A percentile compares a stretch with the other conserved stretches of the same genome.
These are phyloP conservation scores for Penicillium parvum DNA, from an alignment of 495 filamentous ascomycete species.

Conservation along the genomic window DNA sequence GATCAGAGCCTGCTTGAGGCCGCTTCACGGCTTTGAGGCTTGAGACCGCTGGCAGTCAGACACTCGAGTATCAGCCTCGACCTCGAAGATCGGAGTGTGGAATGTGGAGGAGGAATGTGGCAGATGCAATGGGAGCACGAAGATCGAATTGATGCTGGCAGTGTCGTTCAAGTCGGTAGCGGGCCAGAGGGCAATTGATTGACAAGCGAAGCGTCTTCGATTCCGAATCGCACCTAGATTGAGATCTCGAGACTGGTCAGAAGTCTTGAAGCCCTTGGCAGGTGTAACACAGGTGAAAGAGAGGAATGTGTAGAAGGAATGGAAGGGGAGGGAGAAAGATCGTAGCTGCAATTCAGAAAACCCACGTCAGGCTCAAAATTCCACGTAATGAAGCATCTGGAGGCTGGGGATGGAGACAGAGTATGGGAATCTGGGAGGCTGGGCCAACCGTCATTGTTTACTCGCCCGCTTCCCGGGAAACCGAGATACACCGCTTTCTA, in stretches of 20 bases:
- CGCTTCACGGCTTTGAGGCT: neutral
- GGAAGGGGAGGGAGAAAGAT: slow-evolving; percentile 26
- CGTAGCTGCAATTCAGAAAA: slow-evolving; percentile 29
- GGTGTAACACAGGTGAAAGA: slow-evolving; percentile 17
- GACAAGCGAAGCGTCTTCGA: slow-evolving; percentile 3
- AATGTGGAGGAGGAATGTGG: slow-evolving; percentile 30
- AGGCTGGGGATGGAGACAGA: slow-evolving; percentile 34
- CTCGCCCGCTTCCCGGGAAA: slow-evolving; percentile 36
- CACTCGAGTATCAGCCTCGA: slow-evolving; percentile 3
- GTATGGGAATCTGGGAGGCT: slow-evolving; percentile 40
- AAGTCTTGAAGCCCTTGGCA: slow-evolving; percentile 16
- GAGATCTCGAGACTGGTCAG: slow-evolving; percentile 21
- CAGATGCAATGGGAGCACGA: slow-evolving; percentile 10
- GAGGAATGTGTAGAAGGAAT: slow-evolving; percentile 31
- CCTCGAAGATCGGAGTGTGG: slow-evolving; percentile 21
- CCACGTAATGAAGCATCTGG: slow-evolving; percentile 24
- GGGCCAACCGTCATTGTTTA: slow-evolving; percentile 49
- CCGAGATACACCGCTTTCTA: slow-evolving; percentile 32
- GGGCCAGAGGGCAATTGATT: slow-evolving; percentile 6
- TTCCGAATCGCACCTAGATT: slow-evolving; percentile 23
- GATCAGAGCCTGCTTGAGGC: slow-evolving; percentile 6
- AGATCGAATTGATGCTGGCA: slow-evolving; percentile 2
- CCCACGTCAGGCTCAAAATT: slow-evolving; percentile 27
- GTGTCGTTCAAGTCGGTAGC: slow-evolving; percentile 3
- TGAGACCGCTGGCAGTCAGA: neutral